Percentiles rank a stretch among this genome's conserved stretches.
phyloP scores from a whole-genome alignment of 129 eudicot genomes.

The Saussurea involucrata region DNA sequence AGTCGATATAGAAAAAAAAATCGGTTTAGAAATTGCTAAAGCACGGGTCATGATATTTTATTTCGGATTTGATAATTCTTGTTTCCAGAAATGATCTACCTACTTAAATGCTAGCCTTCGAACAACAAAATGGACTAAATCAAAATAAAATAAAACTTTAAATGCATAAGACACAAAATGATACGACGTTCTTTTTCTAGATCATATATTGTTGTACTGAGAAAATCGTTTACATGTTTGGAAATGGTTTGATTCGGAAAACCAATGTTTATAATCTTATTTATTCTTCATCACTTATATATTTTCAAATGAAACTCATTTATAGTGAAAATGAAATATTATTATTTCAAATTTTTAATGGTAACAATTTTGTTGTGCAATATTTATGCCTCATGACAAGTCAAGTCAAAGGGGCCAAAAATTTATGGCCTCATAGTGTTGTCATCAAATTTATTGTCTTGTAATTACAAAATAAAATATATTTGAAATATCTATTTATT shows the following conservation, averaged over 20 bases:
- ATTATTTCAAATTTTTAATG: not conserved
- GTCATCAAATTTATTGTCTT: not conserved
- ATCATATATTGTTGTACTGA: not conserved
- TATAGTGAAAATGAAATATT: not conserved
- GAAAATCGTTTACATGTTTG: not conserved
- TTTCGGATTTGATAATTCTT: not conserved
- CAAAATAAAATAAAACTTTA: not conserved
- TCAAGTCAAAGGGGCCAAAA: constrained; percentile 19
- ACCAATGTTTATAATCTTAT: not conserved
- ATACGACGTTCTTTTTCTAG: not conserved
- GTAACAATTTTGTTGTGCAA: not conserved
- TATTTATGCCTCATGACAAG: not conserved
- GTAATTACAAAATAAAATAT: not conserved
- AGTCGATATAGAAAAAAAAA: not conserved
- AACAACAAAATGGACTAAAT: not conserved
- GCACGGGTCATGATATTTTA: not conserved
- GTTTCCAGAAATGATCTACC: not conserved
- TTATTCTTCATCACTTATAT: not conserved
- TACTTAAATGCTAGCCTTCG: not conserved
- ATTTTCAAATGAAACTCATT: not conserved
- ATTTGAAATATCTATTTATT: not conserved
- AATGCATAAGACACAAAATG: not conserved
- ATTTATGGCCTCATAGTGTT: constrained; percentile 18
- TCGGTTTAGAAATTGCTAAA: not conserved
- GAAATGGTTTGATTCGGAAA: not conserved